Evolutionary conservation across 2,329 filamentous ascomycete genomes (phyloP).

Genomic region (Xylariaceae sp.): DNA sequence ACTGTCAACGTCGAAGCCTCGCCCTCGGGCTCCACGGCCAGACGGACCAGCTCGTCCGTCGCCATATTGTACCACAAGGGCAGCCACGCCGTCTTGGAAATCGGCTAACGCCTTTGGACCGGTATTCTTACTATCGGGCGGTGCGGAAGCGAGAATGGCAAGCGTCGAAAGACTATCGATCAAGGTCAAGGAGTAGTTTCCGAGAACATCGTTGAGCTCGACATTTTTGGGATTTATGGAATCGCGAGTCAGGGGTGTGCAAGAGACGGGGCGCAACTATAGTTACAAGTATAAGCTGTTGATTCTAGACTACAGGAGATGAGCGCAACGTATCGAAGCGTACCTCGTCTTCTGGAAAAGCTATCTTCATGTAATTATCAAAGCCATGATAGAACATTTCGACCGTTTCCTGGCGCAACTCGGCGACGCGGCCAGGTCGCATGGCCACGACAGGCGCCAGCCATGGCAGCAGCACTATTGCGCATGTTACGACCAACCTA

Average conservation of each 20-base stretch:
- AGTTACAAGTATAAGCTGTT: constrained; percentile 30
- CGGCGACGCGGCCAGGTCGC: constrained; percentile 60
- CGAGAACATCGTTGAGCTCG: constrained; percentile 92
- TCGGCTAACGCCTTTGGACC: constrained; percentile 69
- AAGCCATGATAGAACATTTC: constrained; percentile 97
- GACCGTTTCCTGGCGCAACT: constrained; percentile 65
- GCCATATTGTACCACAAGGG: constrained; percentile 83
- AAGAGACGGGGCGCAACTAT: constrained; percentile 84
- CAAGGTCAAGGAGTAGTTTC: constrained; percentile 94
- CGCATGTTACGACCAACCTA: constrained; percentile 38
- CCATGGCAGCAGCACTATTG: constrained; percentile 48
- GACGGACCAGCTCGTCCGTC: constrained; percentile 75
- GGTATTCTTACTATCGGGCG: constrained; percentile 58
- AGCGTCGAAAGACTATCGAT: constrained; percentile 95
- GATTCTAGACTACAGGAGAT: constrained; percentile 24
- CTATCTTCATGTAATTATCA: constrained; percentile 91
- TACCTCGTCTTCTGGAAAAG: constrained; percentile 94
- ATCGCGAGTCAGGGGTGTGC: constrained; percentile 84
- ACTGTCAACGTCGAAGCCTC: constrained; percentile 93
- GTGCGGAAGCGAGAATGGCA: constrained; percentile 85
- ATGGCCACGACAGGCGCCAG: constrained; percentile 53
- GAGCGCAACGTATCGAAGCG: constrained; percentile 1
- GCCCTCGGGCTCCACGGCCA: constrained; percentile 74
- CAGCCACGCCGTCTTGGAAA: constrained; percentile 81
- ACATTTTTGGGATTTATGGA: constrained; percentile 78